These are phyloP conservation scores for Pouteria campechiana DNA, from an alignment of 179 eudicot species.

Conservation along the genomic window DNA sequence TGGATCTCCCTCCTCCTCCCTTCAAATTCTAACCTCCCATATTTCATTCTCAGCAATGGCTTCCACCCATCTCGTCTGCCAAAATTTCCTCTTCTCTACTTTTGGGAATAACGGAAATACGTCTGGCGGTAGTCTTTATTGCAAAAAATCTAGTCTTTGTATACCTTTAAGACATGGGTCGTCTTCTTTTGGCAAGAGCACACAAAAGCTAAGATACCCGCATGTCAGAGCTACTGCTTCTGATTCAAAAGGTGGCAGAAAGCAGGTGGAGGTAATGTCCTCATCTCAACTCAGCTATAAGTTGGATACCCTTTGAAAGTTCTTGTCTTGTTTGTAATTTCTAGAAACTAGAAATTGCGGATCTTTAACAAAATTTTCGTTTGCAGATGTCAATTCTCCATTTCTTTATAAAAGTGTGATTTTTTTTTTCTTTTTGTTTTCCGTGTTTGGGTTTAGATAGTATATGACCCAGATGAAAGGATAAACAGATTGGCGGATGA, in stretches of 20 bases:
- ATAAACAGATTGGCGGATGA: slow-evolving; percentile 62
- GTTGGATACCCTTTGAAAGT: too few species aligned
- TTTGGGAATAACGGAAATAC: slow-evolving; percentile 11
- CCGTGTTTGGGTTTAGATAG: slow-evolving; percentile 27
- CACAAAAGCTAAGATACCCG: slow-evolving; percentile 19
- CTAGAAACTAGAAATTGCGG: background rate
- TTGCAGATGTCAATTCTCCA: background rate
- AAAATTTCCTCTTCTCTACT: slow-evolving; percentile 15
- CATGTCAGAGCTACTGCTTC: slow-evolving; percentile 35
- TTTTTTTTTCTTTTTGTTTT: slow-evolving; percentile 1
- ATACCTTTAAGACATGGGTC: slow-evolving; percentile 18
- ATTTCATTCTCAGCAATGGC: slow-evolving; percentile 21
- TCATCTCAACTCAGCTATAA: too few species aligned
- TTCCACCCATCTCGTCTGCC: slow-evolving; percentile 34
- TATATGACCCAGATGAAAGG: slow-evolving; percentile 64
- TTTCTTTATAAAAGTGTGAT: background rate
- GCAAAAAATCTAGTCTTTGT: slow-evolving; percentile 5
- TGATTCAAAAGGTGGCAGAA: slow-evolving; percentile 19
- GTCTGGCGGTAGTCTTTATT: background rate
- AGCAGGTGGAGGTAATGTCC: slow-evolving; percentile 62
- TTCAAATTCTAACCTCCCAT: background rate
- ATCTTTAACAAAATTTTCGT: too few species aligned
- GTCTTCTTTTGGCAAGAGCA: slow-evolving; percentile 9
- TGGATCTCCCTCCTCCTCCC: too few species aligned
- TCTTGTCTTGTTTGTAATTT: background rate